Conservation (phyloP, 495 filamentous ascomycete genomes). For the Annulohypoxylon moriforme region DNA sequence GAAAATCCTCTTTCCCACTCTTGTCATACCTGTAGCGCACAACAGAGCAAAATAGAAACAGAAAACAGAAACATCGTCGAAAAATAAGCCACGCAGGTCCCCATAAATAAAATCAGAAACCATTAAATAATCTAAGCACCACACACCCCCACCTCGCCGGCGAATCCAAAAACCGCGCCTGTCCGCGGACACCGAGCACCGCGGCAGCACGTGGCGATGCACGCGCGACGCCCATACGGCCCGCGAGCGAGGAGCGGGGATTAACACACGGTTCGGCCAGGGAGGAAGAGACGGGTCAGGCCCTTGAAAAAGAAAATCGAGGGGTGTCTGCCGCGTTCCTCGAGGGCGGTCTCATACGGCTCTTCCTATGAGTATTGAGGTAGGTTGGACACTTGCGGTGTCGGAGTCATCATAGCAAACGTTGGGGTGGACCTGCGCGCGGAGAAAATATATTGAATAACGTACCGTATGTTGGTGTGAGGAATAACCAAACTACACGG, state of each 20-base stretch:
- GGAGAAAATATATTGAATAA: background rate
- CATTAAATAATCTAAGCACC: slow-evolving; percentile 58
- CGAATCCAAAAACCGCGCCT: slow-evolving; percentile 36
- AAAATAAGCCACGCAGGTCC: slow-evolving; percentile 14
- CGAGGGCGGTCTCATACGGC: slow-evolving; percentile 61
- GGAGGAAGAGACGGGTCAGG: background rate
- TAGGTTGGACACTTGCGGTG: slow-evolving; percentile 62
- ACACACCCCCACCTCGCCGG: slow-evolving; percentile 54
- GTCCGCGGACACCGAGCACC: slow-evolving; percentile 43
- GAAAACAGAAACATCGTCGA: background rate
- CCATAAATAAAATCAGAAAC: slow-evolving; percentile 57
- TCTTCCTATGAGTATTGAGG: slow-evolving; percentile 59
- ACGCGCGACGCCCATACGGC: slow-evolving; percentile 48
- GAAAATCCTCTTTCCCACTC: background rate
- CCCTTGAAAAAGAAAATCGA: too few relatives aligned
- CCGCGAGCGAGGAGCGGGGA: slow-evolving; percentile 6
- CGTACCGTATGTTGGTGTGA: slow-evolving; percentile 6
- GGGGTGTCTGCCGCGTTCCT: too few relatives aligned
- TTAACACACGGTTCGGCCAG: slow-evolving; percentile 33
- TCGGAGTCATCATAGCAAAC: slow-evolving; percentile 60
- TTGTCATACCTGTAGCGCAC: background rate
- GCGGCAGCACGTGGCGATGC: slow-evolving; percentile 63
- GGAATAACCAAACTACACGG: background rate
- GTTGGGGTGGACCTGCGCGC: background rate
- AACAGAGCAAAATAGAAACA: background rate